Base-by-base conservation (phyloP, 2,329 filamentous ascomycete genomes). In the Lachnellula arida region DNA sequence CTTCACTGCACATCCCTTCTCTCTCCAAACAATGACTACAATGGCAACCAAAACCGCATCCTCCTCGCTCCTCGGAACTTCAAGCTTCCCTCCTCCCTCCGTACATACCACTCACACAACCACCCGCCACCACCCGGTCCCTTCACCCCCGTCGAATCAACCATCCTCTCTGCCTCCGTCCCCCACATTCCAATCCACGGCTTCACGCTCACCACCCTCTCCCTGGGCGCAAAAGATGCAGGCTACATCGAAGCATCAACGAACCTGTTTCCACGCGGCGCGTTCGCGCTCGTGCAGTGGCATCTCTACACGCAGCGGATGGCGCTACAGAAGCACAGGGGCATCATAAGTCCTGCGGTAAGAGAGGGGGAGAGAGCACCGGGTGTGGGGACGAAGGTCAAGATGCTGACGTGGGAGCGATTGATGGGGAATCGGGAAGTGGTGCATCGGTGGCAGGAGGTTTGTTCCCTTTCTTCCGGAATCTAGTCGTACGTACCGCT, bases 171-270 rank as follows among this genome's bases (percentile, higher is more conserved):
- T 46, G 84, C 91, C n/a, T 88, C 92, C 17, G 83, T 94, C 65
- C 70, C 75, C 32, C 88, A 96, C 71, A 85, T 97, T 9, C 91
- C 91, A 17, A 72, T 80, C 50, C 81, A 91, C 70, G 94, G 94
- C 70, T 99, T 97, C 78, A 89, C 90, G 0, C 75, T 79, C 49
- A 78, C 82, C 19, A 78, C 92, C 0, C 79, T 99, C 9, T 81
- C 82, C 44, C 81, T 88, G 22, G 94, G 93, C 59, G 90, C 90
- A 58, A 85, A 85, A 67, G 91, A 96, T 67, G 85, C 86, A 17
- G 91, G 92, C 46, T 96, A 93, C 71, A 84, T 91, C 51, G 89
- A 94, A 69, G 91, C 93, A 56, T 92, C 89, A 57, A 84, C 89
- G 9, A 92, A 91, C 67, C 76, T 97, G 19, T 84, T 99, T 54